A percentile compares a stretch with the other conserved stretches of the same genome.
phyloP scores from a whole-genome alignment of 2,329 filamentous ascomycete genomes.

The Tolypocladium tundrense region DNA sequence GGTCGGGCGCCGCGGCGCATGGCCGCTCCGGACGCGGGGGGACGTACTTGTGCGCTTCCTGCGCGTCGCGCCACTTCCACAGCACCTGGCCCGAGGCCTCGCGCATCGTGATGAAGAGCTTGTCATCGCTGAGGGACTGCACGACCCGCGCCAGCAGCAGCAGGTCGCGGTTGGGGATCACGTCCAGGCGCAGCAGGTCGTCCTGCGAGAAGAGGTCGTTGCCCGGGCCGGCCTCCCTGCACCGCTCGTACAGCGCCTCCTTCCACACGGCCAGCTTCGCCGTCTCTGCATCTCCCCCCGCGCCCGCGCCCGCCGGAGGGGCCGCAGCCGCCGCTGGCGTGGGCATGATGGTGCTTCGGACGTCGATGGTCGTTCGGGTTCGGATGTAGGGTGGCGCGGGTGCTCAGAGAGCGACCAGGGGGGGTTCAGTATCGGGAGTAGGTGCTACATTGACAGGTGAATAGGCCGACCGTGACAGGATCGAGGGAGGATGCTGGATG shows the following conservation, averaged over 20 bases:
- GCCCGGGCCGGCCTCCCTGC: slow-evolving; percentile 36
- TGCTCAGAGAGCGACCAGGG: neutral
- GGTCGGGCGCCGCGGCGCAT: no score
- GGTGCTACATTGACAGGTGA: neutral
- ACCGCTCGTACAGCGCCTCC: slow-evolving; percentile 45
- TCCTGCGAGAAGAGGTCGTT: slow-evolving; percentile 46
- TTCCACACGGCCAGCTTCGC: slow-evolving; percentile 42
- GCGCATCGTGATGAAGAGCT: slow-evolving; percentile 40
- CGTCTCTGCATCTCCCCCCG: slow-evolving; percentile 19
- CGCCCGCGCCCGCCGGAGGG: slow-evolving; percentile 11
- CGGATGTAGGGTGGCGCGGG: neutral
- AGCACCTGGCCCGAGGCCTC: slow-evolving; percentile 28
- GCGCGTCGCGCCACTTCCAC: slow-evolving; percentile 48
- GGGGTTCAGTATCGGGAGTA: neutral
- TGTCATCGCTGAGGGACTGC: slow-evolving; percentile 48
- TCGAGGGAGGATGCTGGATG: neutral
- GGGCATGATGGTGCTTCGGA: slow-evolving; percentile 12
- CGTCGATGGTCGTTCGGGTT: neutral
- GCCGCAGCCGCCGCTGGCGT: slow-evolving; percentile 13
- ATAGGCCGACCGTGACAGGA: neutral
- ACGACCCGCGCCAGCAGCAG: slow-evolving; percentile 44
- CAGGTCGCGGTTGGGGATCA: slow-evolving; percentile 47
- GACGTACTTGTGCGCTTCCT: slow-evolving; percentile 52
- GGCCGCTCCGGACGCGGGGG: neutral
- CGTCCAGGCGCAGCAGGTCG: slow-evolving; percentile 44